Conservation (phyloP, 2,329 filamentous ascomycete genomes). For the Sphaerulina vaccinii region DNA sequence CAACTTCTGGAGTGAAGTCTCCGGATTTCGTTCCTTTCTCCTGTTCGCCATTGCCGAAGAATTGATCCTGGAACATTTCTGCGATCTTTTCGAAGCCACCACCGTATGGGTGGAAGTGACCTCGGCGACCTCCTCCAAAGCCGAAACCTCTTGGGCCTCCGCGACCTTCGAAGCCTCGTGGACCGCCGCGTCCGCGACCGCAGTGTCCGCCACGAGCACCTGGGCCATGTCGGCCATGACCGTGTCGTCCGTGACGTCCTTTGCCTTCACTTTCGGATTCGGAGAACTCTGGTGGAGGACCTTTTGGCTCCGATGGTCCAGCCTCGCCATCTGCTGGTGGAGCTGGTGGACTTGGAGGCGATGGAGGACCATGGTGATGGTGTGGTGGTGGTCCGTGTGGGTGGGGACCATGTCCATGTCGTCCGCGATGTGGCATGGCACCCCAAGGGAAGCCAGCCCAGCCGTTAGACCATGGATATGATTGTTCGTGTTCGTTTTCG, state of each 20-base stretch:
- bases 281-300: slow-evolving; percentile 27
- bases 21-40: slow-evolving; percentile 21
- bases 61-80: slow-evolving; percentile 36
- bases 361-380: slow-evolving; percentile 20
- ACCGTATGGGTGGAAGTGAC: slow-evolving; percentile 25
- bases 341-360: slow-evolving; percentile 19
- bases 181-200: slow-evolving; percentile 29
- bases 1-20: slow-evolving; percentile 64
- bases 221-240: slow-evolving; percentile 26
- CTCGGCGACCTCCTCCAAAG: slow-evolving; percentile 17
- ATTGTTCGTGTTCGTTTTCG: slow-evolving; percentile 31
- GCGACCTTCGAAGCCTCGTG: too few species aligned
- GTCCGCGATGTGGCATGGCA: slow-evolving; percentile 32
- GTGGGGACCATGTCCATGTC: slow-evolving; percentile 21
- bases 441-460: slow-evolving; percentile 41
- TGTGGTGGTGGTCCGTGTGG: slow-evolving; percentile 24
- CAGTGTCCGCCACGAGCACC: slow-evolving; percentile 32
- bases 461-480: slow-evolving; percentile 33
- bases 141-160: slow-evolving; percentile 33
- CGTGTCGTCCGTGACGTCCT: slow-evolving; percentile 20
- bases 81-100: slow-evolving; percentile 32
- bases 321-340: slow-evolving; percentile 20
- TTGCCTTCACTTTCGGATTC: slow-evolving; percentile 17
- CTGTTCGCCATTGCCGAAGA: slow-evolving; percentile 38
- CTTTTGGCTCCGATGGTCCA: slow-evolving; percentile 28